Evolutionary conservation across 352 stramenopile genomes (phyloP).

Genomic region (Peronosclerospora sorghi): DNA sequence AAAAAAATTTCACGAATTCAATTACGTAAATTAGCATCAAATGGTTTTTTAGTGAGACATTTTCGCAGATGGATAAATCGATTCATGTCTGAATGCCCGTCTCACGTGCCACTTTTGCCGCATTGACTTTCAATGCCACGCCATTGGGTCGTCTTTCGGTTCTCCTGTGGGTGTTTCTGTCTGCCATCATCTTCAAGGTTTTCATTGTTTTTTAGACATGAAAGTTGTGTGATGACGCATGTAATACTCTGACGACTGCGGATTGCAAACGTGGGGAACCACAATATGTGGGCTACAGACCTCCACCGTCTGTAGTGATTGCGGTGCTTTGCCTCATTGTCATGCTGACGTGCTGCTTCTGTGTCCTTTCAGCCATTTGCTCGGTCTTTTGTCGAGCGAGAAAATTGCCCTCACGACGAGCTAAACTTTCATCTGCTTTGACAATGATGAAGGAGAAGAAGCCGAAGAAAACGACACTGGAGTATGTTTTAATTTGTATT

Average conservation of each 20-base stretch:
- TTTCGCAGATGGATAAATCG: too few species aligned
- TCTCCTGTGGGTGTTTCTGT: slow-evolving; percentile 56
- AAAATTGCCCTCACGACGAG: too few species aligned
- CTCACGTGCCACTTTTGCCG: slow-evolving; percentile 76
- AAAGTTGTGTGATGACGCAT: neutral
- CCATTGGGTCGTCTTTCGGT: slow-evolving; percentile 52
- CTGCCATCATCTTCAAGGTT: slow-evolving; percentile 47
- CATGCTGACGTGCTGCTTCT: slow-evolving; percentile 74
- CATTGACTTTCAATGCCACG: slow-evolving; percentile 76
- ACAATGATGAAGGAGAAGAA: too few species aligned
- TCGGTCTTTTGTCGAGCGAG: slow-evolving; percentile 65
- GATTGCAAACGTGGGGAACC: slow-evolving; percentile 67
- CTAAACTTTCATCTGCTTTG: too few species aligned
- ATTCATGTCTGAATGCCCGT: slow-evolving; percentile 13
- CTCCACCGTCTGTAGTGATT: slow-evolving; percentile 71
- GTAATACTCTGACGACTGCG: slow-evolving; percentile 7
- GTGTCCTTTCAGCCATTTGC: slow-evolving; percentile 64
- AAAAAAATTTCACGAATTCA: too few species aligned
- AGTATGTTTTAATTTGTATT: too few species aligned
- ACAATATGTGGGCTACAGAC: slow-evolving; percentile 73
- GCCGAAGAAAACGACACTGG: too few species aligned
- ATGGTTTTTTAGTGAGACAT: too few species aligned
- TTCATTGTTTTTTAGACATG: neutral
- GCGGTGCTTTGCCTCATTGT: slow-evolving; percentile 73
- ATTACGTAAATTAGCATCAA: too few species aligned